Evolutionary conservation across 768 basidiomycete species (phyloP), one percentile per base, ranked within the genome.

Genomic region (Boletus subcaerulescens): DNA sequence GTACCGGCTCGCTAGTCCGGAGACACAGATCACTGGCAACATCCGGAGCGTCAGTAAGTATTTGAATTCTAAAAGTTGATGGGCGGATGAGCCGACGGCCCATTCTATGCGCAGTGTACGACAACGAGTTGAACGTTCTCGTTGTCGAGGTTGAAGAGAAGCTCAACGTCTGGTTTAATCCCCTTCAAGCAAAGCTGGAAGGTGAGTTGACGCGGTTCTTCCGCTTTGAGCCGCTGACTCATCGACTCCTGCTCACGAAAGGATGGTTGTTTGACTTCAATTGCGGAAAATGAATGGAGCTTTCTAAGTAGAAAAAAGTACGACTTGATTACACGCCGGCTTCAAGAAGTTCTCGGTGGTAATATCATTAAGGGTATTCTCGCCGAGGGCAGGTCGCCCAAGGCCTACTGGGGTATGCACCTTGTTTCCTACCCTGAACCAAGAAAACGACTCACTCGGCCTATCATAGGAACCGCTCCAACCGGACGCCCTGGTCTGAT

Each of bases 401-500:
- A 87, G 70, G 85, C 85, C 65, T 98, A 98, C 83, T 98, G 91
- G 92, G 95, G 94, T 87, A 63, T 54, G 62, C 78, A 62, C 55
- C 47, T 41, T 22, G n/a, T 45, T 36, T 44, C 33, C 31, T 48
- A 13, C 38, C 7, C 31, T 35, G 45, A 24, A 41, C 46, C n/a
- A 14, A 35, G 13, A 42, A 24, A 45, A 40, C 22, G 18, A 52
- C 15, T 51, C 2, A 13, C n/a, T 36, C 13, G 33, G 40, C 32
- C 58, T 36, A 20, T 53, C 7, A 62, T 63, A 97, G 96, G 96
- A 47, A 88, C 91, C 18, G 93, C 97, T 18, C 86, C 94, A 1
- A 98, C 96, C 9, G 96, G 96, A 62, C 75, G 93, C 76, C 96
- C 95, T 31, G 93, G 95, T 43, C 80, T 97, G 33, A 86, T 86